Base-by-base conservation (phyloP, 805 yeast genomes). In the Phaffomyces thermotolerans region DNA sequence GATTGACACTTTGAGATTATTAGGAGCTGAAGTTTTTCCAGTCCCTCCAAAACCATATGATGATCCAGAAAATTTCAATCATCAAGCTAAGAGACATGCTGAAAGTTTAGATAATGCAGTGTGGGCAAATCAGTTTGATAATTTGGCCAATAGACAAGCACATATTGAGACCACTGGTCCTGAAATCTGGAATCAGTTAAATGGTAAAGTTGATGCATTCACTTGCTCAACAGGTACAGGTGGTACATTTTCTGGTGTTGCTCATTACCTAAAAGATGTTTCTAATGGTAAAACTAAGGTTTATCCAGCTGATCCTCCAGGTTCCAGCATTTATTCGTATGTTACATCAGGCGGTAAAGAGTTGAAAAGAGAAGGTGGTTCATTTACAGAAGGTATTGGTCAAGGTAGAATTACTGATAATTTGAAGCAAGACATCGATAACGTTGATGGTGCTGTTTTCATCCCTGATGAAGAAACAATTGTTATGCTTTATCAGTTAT, bases 371-470 rank as follows among this genome's bases (percentile, higher is more conserved):
- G 72, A 75, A 1, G 97, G 97, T 27, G 78, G 87, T 4, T 84
- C 95, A 0, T 88, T 90, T 63, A 90, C 96, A 25, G 97, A 90
- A 67, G 97, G 97, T 29, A 88, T 90, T 66, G 97, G 97, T 25
- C 97, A 90, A 66, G 96, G 96, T 38, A 75, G 97, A 55, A 83
- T 90, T 55, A 90, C 96, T 6, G 83, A 76, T 50, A 90, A 90
- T 63, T 72, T 90, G 63, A 71, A 70, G 15, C 84, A 78, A 36
- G 96, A 87, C 49, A 67, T 88, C 25, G 81, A 72, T 8, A 62
- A 81, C 29, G 71, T 87, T 32, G 96, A 90, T 59, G 95, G 82
- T 53, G 95, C 96, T 1, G 64, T 85, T 39, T 73, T 76, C 51
- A 78, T 90, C 41, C 77, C 89, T 2, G 97, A 90, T 65, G 83